These are phyloP conservation scores for Vigna reflexopilosa DNA, from an alignment of 306 rosid species.

Conservation along the genomic window DNA sequence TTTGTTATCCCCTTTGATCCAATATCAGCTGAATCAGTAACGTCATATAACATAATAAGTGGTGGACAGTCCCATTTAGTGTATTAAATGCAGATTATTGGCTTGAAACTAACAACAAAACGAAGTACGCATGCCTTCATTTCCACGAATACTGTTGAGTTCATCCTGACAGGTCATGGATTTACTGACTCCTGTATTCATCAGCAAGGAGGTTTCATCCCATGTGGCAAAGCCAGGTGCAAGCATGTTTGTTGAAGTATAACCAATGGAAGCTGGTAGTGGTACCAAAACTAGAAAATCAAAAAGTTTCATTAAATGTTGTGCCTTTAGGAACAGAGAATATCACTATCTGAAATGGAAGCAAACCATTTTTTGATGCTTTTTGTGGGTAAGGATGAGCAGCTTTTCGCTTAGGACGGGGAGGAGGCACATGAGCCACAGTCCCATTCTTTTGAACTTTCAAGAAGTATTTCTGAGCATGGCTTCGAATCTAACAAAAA, in stretches of 20 bases:
- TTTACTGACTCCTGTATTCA: slow-evolving; percentile 53
- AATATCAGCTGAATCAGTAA: slow-evolving; percentile 81
- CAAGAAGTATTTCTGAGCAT: slow-evolving; percentile 85
- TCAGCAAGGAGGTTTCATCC: slow-evolving; percentile 67
- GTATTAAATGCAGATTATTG: neutral
- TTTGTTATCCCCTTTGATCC: slow-evolving; percentile 63
- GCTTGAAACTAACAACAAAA: slow-evolving; percentile 6
- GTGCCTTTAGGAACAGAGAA: neutral
- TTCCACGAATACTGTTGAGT: slow-evolving; percentile 53
- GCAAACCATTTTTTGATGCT: slow-evolving; percentile 78
- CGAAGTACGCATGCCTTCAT: slow-evolving; percentile 62
- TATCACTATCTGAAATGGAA: slow-evolving; percentile 8
- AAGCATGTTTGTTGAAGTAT: slow-evolving; percentile 55
- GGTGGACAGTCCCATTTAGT: slow-evolving; percentile 53
- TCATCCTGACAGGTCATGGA: slow-evolving; percentile 59
- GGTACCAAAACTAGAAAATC: slow-evolving; percentile 69
- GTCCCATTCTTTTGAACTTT: slow-evolving; percentile 89
- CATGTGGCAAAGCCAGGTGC: slow-evolving; percentile 60
- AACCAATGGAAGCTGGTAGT: slow-evolving; percentile 68
- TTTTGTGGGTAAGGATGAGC: slow-evolving; percentile 89
- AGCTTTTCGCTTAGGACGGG: slow-evolving; percentile 92
- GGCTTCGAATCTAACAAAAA: slow-evolving; percentile 70
- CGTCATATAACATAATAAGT: slow-evolving; percentile 48
- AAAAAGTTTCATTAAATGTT: slow-evolving; percentile 14
- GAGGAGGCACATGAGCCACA: slow-evolving; percentile 91